These are phyloP conservation scores for Lasiosphaeria miniovina DNA, from an alignment of 495 filamentous ascomycete species.

Conservation along the genomic window DNA sequence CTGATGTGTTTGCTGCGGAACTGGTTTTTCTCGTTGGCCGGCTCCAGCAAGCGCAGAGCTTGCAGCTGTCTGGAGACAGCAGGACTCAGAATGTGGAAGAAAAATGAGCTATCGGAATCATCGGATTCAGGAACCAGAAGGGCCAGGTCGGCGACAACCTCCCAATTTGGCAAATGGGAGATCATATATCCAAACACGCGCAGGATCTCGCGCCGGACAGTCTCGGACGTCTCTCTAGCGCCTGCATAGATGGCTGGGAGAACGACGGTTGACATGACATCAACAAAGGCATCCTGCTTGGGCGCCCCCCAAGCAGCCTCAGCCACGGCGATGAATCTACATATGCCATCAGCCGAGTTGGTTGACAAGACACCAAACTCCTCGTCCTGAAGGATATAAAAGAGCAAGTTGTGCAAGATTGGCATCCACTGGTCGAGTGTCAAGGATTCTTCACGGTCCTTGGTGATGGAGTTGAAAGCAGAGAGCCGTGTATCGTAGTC, in stretches of 20 bases:
- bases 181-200: constrained; percentile 74
- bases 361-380: constrained; percentile 78
- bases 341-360: constrained; percentile 77
- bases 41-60: constrained; percentile 72
- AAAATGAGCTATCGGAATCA: constrained; percentile 78
- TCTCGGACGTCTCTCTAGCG: constrained; percentile 71
- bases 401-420: constrained; percentile 87
- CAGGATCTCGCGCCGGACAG: constrained; percentile 78
- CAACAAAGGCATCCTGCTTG: constrained; percentile 38
- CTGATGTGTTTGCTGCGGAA: constrained; percentile 73
- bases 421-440: constrained; percentile 82
- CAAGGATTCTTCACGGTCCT: constrained; percentile 48
- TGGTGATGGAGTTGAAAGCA: constrained; percentile 73
- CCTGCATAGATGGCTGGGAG: constrained; percentile 75
- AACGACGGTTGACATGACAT: constrained; percentile 58
- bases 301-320: constrained; percentile 29
- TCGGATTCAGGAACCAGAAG: constrained; percentile 71
- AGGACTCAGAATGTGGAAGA: constrained; percentile 86
- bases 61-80: constrained; percentile 84
- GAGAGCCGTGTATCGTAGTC: constrained; percentile 78
- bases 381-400: constrained; percentile 79
- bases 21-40: constrained; percentile 57
- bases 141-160: constrained; percentile 69
- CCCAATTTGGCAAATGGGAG: constrained; percentile 63
- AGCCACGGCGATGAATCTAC: constrained; percentile 69